A percentile compares a stretch with the other conserved stretches of the same genome.
Evolutionary conservation across 352 stramenopile species (phyloP).

Genomic region (Thalassiosira exigua): DNA sequence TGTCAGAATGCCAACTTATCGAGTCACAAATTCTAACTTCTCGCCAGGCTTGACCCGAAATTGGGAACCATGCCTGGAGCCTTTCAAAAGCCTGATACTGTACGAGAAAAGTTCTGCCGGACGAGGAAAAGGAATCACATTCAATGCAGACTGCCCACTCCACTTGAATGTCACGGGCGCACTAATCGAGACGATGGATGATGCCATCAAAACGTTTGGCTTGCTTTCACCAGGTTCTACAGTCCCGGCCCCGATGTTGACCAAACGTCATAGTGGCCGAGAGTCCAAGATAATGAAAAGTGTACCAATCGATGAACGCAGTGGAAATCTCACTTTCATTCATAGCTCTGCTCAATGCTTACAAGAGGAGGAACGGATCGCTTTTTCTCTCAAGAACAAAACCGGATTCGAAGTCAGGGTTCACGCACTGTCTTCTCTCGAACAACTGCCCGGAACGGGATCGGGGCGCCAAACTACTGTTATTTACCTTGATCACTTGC

Average conservation of each 20-base stretch:
- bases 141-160: constrained; percentile 82
- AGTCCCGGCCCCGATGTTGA: not conserved
- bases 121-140: constrained; percentile 81
- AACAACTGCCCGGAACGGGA: constrained; percentile 49
- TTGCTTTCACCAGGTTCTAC: constrained; percentile 8
- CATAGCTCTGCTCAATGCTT: constrained; percentile 78
- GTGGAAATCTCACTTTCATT: constrained; percentile 63
- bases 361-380: constrained; percentile 74
- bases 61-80: constrained; percentile 88
- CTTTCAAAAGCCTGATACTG: constrained; percentile 75
- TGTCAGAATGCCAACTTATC: too few species aligned
- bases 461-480: constrained; percentile 63
- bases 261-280: constrained; percentile 1
- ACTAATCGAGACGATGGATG: constrained; percentile 73
- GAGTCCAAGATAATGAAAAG: constrained; percentile 17
- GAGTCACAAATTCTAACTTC: too few species aligned
- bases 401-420: constrained; percentile 85
- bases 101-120: constrained; percentile 76
- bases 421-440: constrained; percentile 64
- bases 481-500: constrained; percentile 81
- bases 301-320: constrained; percentile 24
- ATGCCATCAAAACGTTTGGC: constrained; percentile 59
- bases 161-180: constrained; percentile 87
- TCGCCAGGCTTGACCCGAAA: constrained; percentile 84
- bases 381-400: constrained; percentile 88